Base-by-base conservation (phyloP, 2,329 filamentous ascomycete species). In the Cordyceps militaris region DNA sequence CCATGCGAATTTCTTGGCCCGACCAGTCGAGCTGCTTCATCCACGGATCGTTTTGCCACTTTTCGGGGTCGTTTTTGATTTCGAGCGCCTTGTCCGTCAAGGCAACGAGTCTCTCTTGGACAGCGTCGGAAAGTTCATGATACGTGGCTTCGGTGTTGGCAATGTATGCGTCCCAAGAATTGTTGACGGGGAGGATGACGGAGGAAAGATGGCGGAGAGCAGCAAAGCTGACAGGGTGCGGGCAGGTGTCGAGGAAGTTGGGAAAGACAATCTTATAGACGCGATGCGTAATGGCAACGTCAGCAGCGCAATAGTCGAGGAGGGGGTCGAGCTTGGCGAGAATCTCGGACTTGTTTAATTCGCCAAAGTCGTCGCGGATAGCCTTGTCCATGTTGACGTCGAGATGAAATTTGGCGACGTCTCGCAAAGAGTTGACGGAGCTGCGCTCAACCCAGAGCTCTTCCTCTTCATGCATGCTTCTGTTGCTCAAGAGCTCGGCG, bases 381-480 rank as follows among this genome's bases (percentile, higher is more conserved):
- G 88, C 82, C 75, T 99, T 99, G 74, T 99, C 93, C 59, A 99
- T 91, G 3, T 87, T 86, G 55, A 96, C 84, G 64, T 92, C 85
- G 64, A 96, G 90, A 69, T 99, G 94, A 62, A 99, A 99, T 69
- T 96, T 91, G 61, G 94, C 95, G 6, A 99, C 94, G 66, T 99
- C 94, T 21, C 92, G 84, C 40, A 99, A 75, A 0, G 94, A 99
- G 73, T 99, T 99, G 66, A 97, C 83, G 0, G 94, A 97, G 69
- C 93, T 97, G 69, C 91, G 81, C 56, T 91, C 91, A 4, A 99
- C 89, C 94, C 94, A 99, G 1, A 97, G 75, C 66, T 99, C 94
- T 67, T 96, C 91, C 68, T 97, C 93, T 63, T 96, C 90, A 57
- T 96, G 87, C 48, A 90, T 71, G 57, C 81, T 79, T 42, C 83